Evolutionary conservation across 352 stramenopile genomes (phyloP), one percentile per base, ranked within the genome.

Genomic region (Pythium rishiriense): DNA sequence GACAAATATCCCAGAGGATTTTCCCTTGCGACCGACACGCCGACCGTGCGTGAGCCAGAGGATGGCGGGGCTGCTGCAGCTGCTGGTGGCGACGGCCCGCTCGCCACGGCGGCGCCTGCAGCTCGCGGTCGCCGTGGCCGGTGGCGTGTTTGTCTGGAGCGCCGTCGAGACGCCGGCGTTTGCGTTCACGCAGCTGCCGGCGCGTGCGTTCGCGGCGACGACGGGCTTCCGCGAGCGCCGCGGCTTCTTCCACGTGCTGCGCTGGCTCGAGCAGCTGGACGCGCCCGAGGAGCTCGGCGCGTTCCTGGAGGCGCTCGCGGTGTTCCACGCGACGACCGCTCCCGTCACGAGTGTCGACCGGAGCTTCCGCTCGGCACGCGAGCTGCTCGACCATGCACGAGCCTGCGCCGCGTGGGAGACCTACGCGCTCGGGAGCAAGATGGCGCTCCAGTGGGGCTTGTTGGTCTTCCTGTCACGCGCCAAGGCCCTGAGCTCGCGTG

Each of bases 261-360:
- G 71, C 15, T 91, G 79, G 81, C 58, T 88, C 15, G 81, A 91
- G 62, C 76, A 72, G 33, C 58, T 85, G 11, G 70, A 74, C 33
- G 66, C 72, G 1, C 42, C 59, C 17, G 63, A 88, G 29, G 73
- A 84, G 0, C 50, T 91, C 24, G 41, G 61, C 7, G n/a, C 68
- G 21, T 64, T 90, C 15, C 48, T 69, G 12, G 10, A n/a, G 22
- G 47, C 53, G 4, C 14, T 60, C 28, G 39, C 45, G 33, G 48
- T 48, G 35, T 42, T 62, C 48, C 41, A 53, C 22, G 50, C n/a
- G n/a, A n/a, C n/a, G n/a, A n/a, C 10, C 3, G 28, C 39, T 4
- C 35, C 33, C 3, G 12, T 6, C 10, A 22, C 33, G 11, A n/a
- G 17, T n/a, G 37, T 14, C 11, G 37, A 43, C 37, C 37, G 11